A percentile compares a stretch with the other conserved stretches of the same genome.
These are phyloP conservation scores for Suillus subaureus DNA, from an alignment of 768 basidiomycete species.

Conservation along the genomic window DNA sequence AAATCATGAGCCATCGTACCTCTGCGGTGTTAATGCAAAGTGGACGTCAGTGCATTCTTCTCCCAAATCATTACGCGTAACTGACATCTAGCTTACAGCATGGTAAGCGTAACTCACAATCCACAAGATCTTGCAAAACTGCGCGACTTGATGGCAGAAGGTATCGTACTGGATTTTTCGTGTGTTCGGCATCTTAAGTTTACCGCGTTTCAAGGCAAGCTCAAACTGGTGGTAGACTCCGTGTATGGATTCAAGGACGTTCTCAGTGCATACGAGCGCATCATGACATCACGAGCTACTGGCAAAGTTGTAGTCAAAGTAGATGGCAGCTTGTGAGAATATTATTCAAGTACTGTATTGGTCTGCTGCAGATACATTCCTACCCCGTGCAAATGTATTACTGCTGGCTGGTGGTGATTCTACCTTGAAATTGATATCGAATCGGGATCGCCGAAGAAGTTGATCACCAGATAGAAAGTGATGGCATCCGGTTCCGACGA, in stretches of 20 bases:
- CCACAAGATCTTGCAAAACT: conserved; percentile 38
- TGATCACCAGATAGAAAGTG: not conserved
- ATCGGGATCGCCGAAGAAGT: conserved; percentile 1
- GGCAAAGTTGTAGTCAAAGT: conserved; percentile 71
- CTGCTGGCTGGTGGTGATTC: not conserved
- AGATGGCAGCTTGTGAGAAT: conserved; percentile 14
- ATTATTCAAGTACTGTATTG: not conserved
- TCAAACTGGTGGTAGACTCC: conserved; percentile 62
- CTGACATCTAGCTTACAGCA: conserved; percentile 24
- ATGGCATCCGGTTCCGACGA: not conserved
- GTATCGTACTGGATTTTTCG: conserved; percentile 27
- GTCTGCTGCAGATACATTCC: not conserved
- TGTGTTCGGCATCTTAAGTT: not conserved
- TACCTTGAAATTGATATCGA: not conserved
- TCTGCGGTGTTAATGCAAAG: conserved; percentile 53
- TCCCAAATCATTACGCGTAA: not conserved
- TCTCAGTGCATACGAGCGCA: conserved; percentile 60
- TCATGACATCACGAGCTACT: conserved; percentile 55
- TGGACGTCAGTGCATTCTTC: conserved; percentile 42
- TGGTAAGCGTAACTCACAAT: conserved; percentile 35
- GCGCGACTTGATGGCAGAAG: conserved; percentile 43
- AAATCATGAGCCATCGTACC: conserved; percentile 46
- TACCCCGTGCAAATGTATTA: not conserved
- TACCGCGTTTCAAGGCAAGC: conserved; percentile 37
- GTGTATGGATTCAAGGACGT: conserved; percentile 57